A percentile compares a stretch with the other conserved stretches of the same genome.
Conservation (phyloP, 345 rosid genomes). For the Populus alba region DNA sequence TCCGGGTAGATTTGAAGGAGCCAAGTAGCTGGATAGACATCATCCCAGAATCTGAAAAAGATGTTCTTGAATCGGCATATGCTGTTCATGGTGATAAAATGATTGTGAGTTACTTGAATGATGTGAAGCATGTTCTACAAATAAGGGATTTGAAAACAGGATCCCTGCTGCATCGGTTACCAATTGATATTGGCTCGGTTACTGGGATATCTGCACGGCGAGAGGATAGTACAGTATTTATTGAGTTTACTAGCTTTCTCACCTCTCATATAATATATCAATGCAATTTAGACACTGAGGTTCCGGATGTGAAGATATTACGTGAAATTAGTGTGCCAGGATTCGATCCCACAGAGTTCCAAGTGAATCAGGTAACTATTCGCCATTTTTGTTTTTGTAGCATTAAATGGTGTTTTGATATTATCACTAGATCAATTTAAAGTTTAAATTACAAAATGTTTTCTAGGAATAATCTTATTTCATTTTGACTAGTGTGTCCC, state of each 20-base stretch:
- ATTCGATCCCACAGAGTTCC: slow-evolving; percentile 68
- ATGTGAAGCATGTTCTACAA: slow-evolving; percentile 75
- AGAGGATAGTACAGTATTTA: slow-evolving; percentile 49
- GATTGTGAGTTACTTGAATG: slow-evolving; percentile 79
- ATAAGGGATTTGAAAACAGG: slow-evolving; percentile 79
- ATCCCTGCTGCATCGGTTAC: slow-evolving; percentile 62
- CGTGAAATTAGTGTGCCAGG: slow-evolving; percentile 74
- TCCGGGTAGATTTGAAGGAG: slow-evolving; percentile 70
- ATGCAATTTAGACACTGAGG: slow-evolving; percentile 50
- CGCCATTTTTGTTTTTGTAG: neutral
- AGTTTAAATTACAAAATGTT: neutral
- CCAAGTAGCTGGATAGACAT: slow-evolving; percentile 76
- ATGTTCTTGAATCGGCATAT: slow-evolving; percentile 68
- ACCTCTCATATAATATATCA: slow-evolving; percentile 80
- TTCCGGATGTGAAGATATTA: slow-evolving; percentile 65
- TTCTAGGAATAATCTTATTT: neutral
- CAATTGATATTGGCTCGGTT: slow-evolving; percentile 79
- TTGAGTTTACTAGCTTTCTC: slow-evolving; percentile 81
- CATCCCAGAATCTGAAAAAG: slow-evolving; percentile 68
- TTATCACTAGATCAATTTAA: neutral
- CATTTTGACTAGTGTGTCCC: neutral
- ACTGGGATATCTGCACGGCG: slow-evolving; percentile 62
- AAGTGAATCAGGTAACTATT: slow-evolving; percentile 66
- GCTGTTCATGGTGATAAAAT: slow-evolving; percentile 66
- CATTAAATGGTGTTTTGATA: neutral